These are phyloP conservation scores for Rehmannia glutinosa DNA, from an alignment of 257 asterid species.

Conservation along the genomic window DNA sequence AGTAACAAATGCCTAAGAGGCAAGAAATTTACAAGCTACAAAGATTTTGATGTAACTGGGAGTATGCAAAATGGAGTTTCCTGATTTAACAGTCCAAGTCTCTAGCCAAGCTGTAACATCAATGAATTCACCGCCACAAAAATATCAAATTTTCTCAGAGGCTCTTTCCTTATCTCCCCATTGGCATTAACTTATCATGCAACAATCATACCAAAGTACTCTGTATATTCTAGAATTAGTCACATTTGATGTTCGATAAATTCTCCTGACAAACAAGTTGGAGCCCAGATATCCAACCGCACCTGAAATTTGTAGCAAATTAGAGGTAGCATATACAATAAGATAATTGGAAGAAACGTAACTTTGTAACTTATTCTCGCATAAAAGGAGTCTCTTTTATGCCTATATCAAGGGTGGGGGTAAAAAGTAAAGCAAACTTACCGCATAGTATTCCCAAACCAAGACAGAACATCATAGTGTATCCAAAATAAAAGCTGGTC, in stretches of 20 bases:
- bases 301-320: slow-evolving; percentile 47
- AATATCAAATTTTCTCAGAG: slow-evolving; percentile 6
- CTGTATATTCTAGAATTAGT: slow-evolving; percentile 36
- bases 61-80: slow-evolving; percentile 8
- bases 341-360: no score
- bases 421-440: slow-evolving; percentile 31
- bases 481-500: slow-evolving; percentile 86
- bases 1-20: slow-evolving; percentile 14
- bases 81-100: slow-evolving; percentile 16
- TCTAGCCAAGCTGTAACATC: slow-evolving; percentile 29
- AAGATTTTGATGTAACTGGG: slow-evolving; percentile 19
- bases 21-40: slow-evolving; percentile 30
- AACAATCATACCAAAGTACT: slow-evolving; percentile 21
- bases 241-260: slow-evolving; percentile 94
- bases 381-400: background rate
- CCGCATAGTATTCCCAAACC: slow-evolving; percentile 84
- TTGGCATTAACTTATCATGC: slow-evolving; percentile 20
- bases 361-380: no score
- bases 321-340: no score
- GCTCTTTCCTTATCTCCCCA: slow-evolving; percentile 26
- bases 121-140: slow-evolving; percentile 23
- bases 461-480: slow-evolving; percentile 71
- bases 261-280: slow-evolving; percentile 89
- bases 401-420: background rate
- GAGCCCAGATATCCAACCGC: slow-evolving; percentile 96